Evolutionary conservation across 2,329 filamentous ascomycete species (phyloP), one percentile per base, ranked within the genome.

Genomic region (Bimuria novae-zelandiae): DNA sequence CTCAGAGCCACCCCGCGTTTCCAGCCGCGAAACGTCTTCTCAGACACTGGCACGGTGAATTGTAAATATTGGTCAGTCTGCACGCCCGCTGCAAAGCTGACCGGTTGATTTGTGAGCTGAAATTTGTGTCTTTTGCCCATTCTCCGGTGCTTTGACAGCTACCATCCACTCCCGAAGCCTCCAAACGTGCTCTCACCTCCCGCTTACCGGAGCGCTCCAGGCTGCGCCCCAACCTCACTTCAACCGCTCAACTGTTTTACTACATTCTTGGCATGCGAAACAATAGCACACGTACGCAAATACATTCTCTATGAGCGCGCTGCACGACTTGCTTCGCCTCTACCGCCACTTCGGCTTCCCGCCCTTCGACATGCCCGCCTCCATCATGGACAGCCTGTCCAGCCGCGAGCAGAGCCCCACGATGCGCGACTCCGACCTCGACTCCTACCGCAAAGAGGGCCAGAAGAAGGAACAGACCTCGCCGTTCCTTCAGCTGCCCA

Each of bases 401-500:
- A 70, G 67, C 46, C 60, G 57, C 30, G 64, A 62, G 19, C 54
- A 55, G 46, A 69, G 65, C 53, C 67, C 69, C 33, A 42, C 50
- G 30, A 48, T 59, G 37, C 53, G 61, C 49, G 62, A 64, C 27
- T 53, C 62, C 49, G 62, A 64, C 23, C 55, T 57, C 50, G 57
- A 56, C 40, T 48, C 55, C 22, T 60, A 54, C 56, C 57, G 53
- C 43, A 56, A 44, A 30, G 56, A 56, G 14, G 49, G 54, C 17
- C 56, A 49, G 23, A 60, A 54, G 41, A 54, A 59, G 33, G 39
- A 19, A 21, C 59, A 69, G 60, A 43, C 60, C 49, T 60, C 65
- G 23, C 51, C 54, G 3, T 57, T 73, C 37, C 57, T 72, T 32
- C 62, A 60, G 47, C 63, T 73, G 32, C 70, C 70, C 4, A 68